Base-by-base conservation (phyloP, 140 eudicot genomes). In the Senecio squalidus region DNA sequence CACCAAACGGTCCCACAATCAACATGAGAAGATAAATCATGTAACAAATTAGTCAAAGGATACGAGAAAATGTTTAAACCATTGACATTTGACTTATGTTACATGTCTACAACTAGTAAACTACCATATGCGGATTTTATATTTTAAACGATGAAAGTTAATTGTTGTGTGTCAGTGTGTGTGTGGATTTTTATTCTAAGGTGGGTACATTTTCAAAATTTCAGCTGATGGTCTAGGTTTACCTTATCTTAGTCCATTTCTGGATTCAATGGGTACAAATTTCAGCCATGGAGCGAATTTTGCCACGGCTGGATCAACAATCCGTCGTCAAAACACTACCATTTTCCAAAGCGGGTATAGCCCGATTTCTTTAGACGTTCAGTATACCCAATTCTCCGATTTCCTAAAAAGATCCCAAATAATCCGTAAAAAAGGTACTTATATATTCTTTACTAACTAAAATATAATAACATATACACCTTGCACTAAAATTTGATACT, bases 271-370 rank as follows among this genome's bases (percentile, higher is more conserved):
- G 44, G 94, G 92, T 55, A 62, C 94, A 18, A 86, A 86, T 64
- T 91, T 83, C 67, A 91, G 81, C 64, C 88, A 86, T 62, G 98
- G 98, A 44, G 82, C 91, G 66, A 86, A 91, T 64, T 91, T 49
- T 45, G 98, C 98, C 0, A 83, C 92, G 0, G 79, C 84, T 16
- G 98, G 92, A 21, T 81, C 98, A 4, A 83, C 98, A 3, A 77
- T 91, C 70, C 80, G 91, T 13, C 85, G 80, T 36, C 94, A 74
- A 61, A 86, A 83, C 60, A 75, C 94, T 30, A 80, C 94, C 74
- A 80, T 68, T 21, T 66, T 73, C 47, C 95, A 86, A 66, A 86
- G 95, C 44, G 94, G 94, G 24, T 55, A 43, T 55, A 91, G 95
- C 66, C 90, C 98, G 5, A 63, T 89, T 67, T 81, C 95, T 1